Evolutionary conservation across 164 flowering plant genomes (phyloP).

Genomic region (Vitis amurensis): DNA sequence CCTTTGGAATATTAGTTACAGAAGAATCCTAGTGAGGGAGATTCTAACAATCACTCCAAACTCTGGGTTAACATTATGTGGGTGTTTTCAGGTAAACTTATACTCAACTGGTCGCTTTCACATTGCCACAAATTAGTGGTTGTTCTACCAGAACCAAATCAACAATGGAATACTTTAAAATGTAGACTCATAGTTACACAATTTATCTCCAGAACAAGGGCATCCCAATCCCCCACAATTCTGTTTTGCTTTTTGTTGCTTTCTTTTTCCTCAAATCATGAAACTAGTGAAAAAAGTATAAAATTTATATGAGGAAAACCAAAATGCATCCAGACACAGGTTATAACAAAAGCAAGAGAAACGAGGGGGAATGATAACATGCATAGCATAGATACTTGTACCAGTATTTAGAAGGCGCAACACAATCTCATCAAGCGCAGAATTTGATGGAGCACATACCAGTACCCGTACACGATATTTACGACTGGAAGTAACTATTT

Average conservation of each 20-base stretch:
- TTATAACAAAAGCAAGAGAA: neutral
- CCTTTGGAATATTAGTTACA: too few relatives aligned
- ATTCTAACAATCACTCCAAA: too few relatives aligned
- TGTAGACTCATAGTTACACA: neutral
- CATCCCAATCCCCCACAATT: neutral
- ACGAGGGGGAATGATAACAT: neutral
- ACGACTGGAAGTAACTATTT: conserved; percentile 76
- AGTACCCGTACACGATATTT: conserved; percentile 91
- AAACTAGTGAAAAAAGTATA: neutral
- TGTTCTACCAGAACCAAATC: neutral
- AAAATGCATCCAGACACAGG: neutral
- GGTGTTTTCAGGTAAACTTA: too few relatives aligned
- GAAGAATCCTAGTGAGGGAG: too few relatives aligned
- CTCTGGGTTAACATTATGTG: too few relatives aligned
- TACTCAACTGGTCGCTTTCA: too few relatives aligned
- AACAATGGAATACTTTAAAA: neutral
- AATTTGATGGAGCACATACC: conserved; percentile 99
- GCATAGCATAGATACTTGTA: conserved; percentile 18
- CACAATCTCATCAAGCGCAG: conserved; percentile 99
- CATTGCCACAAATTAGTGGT: neutral
- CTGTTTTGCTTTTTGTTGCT: neutral
- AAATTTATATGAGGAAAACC: neutral
- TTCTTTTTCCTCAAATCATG: neutral
- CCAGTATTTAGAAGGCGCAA: conserved; percentile 76
- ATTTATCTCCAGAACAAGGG: neutral